Conservation (phyloP, 495 filamentous ascomycete species). For the Alectoria sarmentosa region DNA sequence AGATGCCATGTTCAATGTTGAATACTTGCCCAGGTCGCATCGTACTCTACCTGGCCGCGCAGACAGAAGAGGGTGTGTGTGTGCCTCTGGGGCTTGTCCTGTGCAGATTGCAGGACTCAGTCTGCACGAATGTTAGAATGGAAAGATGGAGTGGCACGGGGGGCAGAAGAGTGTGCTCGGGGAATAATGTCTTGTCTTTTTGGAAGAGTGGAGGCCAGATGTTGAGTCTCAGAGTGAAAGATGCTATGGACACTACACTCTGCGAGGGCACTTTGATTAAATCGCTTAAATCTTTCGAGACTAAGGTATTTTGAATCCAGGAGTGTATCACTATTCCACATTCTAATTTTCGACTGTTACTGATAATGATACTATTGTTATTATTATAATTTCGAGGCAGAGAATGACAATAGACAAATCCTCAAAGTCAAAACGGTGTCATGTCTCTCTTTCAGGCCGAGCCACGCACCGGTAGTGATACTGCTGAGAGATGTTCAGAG, state of each 20-base stretch:
- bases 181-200: background rate
- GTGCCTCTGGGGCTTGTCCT: background rate
- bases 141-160: background rate
- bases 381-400: too few species aligned
- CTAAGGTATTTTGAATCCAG: too few species aligned
- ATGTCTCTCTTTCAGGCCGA: background rate
- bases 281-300: background rate
- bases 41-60: background rate
- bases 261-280: too few species aligned
- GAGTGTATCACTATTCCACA: too few species aligned
- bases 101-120: too few species aligned
- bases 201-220: background rate
- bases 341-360: too few species aligned
- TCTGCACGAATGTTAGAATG: background rate
- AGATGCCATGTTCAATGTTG: background rate
- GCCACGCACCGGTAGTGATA: background rate
- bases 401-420: too few species aligned
- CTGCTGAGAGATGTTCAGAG: background rate
- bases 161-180: background rate
- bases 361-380: too few species aligned
- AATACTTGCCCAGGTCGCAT: background rate
- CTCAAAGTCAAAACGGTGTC: background rate
- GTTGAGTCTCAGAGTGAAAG: background rate
- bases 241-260: background rate
- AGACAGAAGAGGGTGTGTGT: background rate